Percentiles rank a stretch among this genome's conserved stretches.
Evolutionary conservation across 805 yeast genomes (phyloP).

Genomic region (Candida ovalis): DNA sequence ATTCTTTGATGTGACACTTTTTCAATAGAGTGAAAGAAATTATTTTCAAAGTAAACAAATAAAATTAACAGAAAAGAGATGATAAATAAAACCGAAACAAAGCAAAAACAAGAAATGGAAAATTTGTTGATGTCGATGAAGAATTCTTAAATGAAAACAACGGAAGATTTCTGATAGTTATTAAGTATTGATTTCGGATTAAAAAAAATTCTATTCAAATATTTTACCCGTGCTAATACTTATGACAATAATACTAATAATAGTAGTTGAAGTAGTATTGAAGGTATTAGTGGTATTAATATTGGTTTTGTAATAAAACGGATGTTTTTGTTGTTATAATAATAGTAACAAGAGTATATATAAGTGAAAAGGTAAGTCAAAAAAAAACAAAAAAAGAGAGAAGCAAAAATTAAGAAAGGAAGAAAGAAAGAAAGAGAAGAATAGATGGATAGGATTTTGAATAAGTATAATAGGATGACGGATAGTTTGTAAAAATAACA

Average conservation of each 20-base stretch:
- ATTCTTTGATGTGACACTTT: too few species aligned
- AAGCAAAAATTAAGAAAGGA: conserved; percentile 15
- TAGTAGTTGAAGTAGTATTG: too few species aligned
- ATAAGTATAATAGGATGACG: not conserved
- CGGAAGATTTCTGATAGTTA: too few species aligned
- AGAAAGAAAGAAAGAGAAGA: not conserved
- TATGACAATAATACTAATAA: too few species aligned
- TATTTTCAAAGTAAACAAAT: not conserved
- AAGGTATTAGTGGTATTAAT: too few species aligned
- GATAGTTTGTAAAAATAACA: not conserved
- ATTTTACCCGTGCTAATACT: too few species aligned
- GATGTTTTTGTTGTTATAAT: too few species aligned
- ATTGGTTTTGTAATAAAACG: too few species aligned
- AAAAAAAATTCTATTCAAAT: too few species aligned
- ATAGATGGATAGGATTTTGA: not conserved
- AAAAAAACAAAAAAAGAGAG: conserved; percentile 45
- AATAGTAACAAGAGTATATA: conserved; percentile 27
- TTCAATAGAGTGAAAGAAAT: too few species aligned
- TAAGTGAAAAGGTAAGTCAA: conserved; percentile 53
- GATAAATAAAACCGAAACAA: not conserved
- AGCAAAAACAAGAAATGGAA: not conserved
- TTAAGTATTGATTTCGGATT: too few species aligned
- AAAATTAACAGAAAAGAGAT: not conserved
- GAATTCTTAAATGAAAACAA: not conserved
- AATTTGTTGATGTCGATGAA: not conserved